Evolutionary conservation across 2,329 filamentous ascomycete genomes (phyloP).

Genomic region (Botrytis tulipae): DNA sequence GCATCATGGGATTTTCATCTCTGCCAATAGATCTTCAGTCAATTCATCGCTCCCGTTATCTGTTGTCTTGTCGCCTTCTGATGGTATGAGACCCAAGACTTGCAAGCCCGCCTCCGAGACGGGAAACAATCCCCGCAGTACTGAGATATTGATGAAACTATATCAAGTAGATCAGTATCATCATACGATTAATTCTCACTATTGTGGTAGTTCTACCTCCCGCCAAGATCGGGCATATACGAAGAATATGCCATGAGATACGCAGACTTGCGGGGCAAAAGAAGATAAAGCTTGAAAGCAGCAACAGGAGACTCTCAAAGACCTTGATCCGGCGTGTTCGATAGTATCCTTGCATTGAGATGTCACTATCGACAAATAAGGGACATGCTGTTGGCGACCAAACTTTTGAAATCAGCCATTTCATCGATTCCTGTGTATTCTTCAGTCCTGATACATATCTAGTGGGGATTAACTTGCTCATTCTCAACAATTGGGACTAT

Average conservation of each 20-base stretch:
- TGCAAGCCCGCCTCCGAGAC: not conserved
- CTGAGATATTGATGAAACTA: not conserved
- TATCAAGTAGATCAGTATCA: not conserved
- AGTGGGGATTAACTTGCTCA: not conserved
- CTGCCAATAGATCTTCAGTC: not conserved
- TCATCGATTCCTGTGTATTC: not conserved
- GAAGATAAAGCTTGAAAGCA: not conserved
- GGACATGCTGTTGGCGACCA: not conserved
- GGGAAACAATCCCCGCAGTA: not conserved
- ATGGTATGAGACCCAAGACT: not conserved
- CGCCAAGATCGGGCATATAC: not conserved
- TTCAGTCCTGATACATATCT: not conserved
- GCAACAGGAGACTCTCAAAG: not conserved
- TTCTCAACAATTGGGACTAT: not conserved
- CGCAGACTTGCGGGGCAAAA: constrained; percentile 10
- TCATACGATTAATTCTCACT: not conserved
- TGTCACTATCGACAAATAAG: not conserved
- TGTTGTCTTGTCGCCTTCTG: not conserved
- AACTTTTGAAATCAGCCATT: constrained; percentile 4
- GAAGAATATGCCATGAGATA: not conserved
- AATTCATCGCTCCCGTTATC: not conserved
- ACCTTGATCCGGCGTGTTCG: not conserved
- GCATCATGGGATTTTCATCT: too few species aligned
- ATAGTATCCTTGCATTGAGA: not conserved
- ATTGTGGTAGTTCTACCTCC: not conserved